Percentiles rank a stretch among this genome's conserved stretches.
phyloP scores from a whole-genome alignment of 306 rosid genomes.

The Cyamopsis tetragonoloba region DNA sequence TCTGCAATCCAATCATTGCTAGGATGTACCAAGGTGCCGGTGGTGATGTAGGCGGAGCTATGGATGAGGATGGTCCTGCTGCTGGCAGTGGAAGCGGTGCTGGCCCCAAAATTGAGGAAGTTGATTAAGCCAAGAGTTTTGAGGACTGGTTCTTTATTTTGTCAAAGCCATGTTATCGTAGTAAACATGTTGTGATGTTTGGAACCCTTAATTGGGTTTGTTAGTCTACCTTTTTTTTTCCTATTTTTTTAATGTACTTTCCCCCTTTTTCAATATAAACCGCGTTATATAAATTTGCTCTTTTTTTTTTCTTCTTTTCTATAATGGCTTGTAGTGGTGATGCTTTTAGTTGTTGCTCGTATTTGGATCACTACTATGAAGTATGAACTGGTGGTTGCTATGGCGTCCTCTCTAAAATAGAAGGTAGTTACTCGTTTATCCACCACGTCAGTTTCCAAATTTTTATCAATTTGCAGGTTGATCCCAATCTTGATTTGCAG shows the following conservation, averaged over 20 bases:
- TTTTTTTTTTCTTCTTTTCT: too few species aligned
- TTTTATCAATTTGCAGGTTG: too few species aligned
- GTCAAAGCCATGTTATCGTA: background rate
- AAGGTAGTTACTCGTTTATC: too few species aligned
- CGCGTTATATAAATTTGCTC: background rate
- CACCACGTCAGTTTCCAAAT: too few species aligned
- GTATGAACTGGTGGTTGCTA: too few species aligned
- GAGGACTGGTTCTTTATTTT: background rate
- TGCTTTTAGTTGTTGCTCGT: too few species aligned
- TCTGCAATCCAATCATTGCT: constrained; percentile 57
- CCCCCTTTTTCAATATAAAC: background rate
- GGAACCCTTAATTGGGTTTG: too few species aligned
- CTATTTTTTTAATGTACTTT: background rate
- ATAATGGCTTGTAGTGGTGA: too few species aligned
- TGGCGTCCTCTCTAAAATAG: too few species aligned
- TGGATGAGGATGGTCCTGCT: constrained; percentile 56
- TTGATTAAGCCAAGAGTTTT: constrained; percentile 9
- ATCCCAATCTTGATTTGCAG: too few species aligned
- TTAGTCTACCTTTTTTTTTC: background rate
- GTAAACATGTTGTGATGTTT: background rate
- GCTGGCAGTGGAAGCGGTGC: constrained; percentile 40
- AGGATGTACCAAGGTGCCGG: constrained; percentile 54
- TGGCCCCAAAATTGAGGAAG: constrained; percentile 58
- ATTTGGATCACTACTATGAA: too few species aligned
- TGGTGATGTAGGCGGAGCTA: constrained; percentile 38